These are phyloP conservation scores for Metschnikowia matae DNA, from an alignment of 805 yeast species.

Conservation along the genomic window DNA sequence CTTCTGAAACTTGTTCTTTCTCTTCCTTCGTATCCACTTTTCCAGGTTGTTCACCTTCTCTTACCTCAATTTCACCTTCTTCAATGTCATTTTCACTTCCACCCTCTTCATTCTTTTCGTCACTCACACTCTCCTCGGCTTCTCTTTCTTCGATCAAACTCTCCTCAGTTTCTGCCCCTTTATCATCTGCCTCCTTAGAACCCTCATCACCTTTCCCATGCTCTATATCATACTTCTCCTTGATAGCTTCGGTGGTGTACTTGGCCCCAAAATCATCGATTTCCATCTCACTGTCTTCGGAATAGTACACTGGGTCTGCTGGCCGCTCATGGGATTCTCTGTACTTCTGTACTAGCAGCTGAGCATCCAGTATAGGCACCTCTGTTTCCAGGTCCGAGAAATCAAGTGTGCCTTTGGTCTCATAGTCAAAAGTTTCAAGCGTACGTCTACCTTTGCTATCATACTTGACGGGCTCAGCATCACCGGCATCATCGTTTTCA, in stretches of 20 bases:
- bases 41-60: not conserved
- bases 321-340: conserved; percentile 22
- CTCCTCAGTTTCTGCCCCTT: too few relatives aligned
- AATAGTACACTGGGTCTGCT: conserved; percentile 28
- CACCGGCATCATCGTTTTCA: conserved; percentile 26
- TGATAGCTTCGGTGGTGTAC: conserved; percentile 28
- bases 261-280: conserved; percentile 24
- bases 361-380: conserved; percentile 8
- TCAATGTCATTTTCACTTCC: not conserved
- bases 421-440: conserved; percentile 32
- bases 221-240: conserved; percentile 23
- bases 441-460: conserved; percentile 43
- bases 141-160: not conserved
- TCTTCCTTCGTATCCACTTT: not conserved
- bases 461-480: conserved; percentile 34
- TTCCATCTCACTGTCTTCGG: conserved; percentile 39
- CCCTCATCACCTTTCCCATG: conserved; percentile 14
- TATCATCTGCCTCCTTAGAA: not conserved
- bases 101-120: not conserved
- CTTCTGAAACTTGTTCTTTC: not conserved
- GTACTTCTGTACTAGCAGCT: conserved; percentile 14
- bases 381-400: conserved; percentile 21
- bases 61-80: not conserved
- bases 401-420: conserved; percentile 25
- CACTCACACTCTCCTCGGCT: not conserved